Percentiles rank a stretch among this genome's conserved stretches.
These are phyloP conservation scores for Cadophora luteo-olivacea DNA, from an alignment of 2,329 filamentous ascomycete species.

Conservation along the genomic window DNA sequence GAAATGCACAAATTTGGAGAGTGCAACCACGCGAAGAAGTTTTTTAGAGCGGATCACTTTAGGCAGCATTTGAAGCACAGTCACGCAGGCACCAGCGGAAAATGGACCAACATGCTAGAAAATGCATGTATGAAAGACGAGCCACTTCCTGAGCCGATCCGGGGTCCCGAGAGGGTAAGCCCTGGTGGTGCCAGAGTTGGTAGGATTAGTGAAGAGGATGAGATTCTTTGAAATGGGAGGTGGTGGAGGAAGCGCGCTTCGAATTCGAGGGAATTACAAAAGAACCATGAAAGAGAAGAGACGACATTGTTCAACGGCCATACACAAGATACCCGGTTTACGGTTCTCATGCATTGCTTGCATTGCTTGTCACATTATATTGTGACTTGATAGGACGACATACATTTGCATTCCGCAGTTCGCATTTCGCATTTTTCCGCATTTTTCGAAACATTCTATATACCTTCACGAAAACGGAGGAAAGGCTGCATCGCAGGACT, in stretches of 20 bases:
- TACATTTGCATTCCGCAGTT: slow-evolving; percentile 19
- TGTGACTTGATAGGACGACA: slow-evolving; percentile 20
- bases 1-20: slow-evolving; percentile 95
- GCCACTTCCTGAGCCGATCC: slow-evolving; percentile 55
- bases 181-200: slow-evolving; percentile 37
- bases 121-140: slow-evolving; percentile 96
- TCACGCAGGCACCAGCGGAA: slow-evolving; percentile 93
- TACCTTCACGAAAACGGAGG: slow-evolving; percentile 21
- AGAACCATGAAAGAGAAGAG: slow-evolving; percentile 25
- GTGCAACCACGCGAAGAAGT: slow-evolving; percentile 98
- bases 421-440: slow-evolving; percentile 21
- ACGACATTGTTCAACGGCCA: slow-evolving; percentile 35
- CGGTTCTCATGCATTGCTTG: slow-evolving; percentile 39
- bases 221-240: slow-evolving; percentile 35
- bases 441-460: slow-evolving; percentile 25
- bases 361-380: slow-evolving; percentile 33
- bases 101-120: slow-evolving; percentile 98
- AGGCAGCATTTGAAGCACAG: slow-evolving; percentile 98
- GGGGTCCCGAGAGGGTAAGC: slow-evolving; percentile 40
- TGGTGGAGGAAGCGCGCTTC: slow-evolving; percentile 10
- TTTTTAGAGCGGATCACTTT: slow-evolving; percentile 97
- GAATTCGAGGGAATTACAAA: slow-evolving; percentile 19
- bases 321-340: slow-evolving; percentile 40
- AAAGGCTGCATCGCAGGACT: slow-evolving; percentile 14
- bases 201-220: slow-evolving; percentile 44